Evolutionary conservation across 1,139 yeast genomes (phyloP), one percentile per base, ranked within the genome.

Genomic region (Wickerhamomyces sp.): DNA sequence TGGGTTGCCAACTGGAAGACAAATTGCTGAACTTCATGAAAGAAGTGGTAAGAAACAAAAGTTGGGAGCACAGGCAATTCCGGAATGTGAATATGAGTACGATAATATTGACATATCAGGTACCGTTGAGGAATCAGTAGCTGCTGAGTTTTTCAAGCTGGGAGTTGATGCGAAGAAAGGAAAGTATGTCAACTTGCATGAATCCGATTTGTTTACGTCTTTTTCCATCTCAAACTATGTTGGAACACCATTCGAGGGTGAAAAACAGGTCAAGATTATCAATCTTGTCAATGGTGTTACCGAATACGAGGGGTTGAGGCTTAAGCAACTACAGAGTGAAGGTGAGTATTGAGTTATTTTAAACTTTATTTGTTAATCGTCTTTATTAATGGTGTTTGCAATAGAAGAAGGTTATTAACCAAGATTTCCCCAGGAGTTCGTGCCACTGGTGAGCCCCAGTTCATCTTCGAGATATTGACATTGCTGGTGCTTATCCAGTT

Each of bases 151-250:
- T 43, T 72, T 82, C 41, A 66, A 68, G 37, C 57, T 60, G 10
- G 86, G 87, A 1, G 80, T 76, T 1, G 59, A 63, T 10, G 69
- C 66, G 0, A 56, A 61, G 14, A 60, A 55, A 36, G 91, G 90
- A 0, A 63, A 64, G 45, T 81, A 63, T 56, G 73, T 80, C 10
- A 56, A 65, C 4, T 59, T 84, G 9, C 48, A 65, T 2, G 69
- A 67, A 7, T 59, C 65, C 0, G 76, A 76, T 37, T 55, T 76
- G 45, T 53, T 55, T 13, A 66, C 75, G 2, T 63, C 63, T 1
- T 72, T 53, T 52, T 63, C 64, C 37, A 68, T 79, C 4, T 62
- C 59, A 39, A 68, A 66, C 34, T 54, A 60, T 1, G 69, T 72
- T 51, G 79, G 81, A 0, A 60, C 52, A 1, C 45, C 44, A 8